Conservation (phyloP, 78 protist species). For the Dictyostelium discoideum region DNA sequence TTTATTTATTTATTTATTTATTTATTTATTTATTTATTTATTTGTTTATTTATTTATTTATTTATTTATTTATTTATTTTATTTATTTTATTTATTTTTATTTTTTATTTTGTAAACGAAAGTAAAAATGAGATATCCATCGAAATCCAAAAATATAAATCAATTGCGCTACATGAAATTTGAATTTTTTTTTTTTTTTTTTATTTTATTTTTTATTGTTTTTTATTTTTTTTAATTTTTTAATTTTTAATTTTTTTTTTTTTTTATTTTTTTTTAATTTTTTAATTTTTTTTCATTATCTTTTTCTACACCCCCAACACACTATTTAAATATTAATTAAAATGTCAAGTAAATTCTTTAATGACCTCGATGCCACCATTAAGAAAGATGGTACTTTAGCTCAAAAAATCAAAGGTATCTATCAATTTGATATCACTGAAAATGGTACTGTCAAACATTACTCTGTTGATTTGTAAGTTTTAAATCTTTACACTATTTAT, state of each 20-base stretch:
- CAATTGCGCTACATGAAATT: not conserved
- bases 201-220: not conserved
- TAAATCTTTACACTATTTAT: not conserved
- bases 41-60: too few relatives aligned
- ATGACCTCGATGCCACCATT: slow-evolving; percentile 15
- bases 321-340: not conserved
- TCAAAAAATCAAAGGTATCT: slow-evolving; percentile 70
- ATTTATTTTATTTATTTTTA: not conserved
- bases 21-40: not conserved
- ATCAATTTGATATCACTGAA: slow-evolving; percentile 71
- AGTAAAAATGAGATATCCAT: not conserved
- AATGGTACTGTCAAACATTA: slow-evolving; percentile 40
- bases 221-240: not conserved
- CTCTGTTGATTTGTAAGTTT: slow-evolving; percentile 79
- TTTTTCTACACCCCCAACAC: not conserved
- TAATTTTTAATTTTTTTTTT: not conserved
- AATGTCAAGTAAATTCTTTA: slow-evolving; percentile 28
- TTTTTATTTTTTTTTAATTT: not conserved
- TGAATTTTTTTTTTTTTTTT: not conserved
- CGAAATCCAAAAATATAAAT: not conserved
- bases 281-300: not conserved
- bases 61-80: not conserved
- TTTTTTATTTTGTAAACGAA: not conserved
- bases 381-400: slow-evolving; percentile 47
- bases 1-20: not conserved